These are phyloP conservation scores for Oryza glaberrima DNA, from an alignment of 176 grass and related monocot genomes.

Conservation along the genomic window DNA sequence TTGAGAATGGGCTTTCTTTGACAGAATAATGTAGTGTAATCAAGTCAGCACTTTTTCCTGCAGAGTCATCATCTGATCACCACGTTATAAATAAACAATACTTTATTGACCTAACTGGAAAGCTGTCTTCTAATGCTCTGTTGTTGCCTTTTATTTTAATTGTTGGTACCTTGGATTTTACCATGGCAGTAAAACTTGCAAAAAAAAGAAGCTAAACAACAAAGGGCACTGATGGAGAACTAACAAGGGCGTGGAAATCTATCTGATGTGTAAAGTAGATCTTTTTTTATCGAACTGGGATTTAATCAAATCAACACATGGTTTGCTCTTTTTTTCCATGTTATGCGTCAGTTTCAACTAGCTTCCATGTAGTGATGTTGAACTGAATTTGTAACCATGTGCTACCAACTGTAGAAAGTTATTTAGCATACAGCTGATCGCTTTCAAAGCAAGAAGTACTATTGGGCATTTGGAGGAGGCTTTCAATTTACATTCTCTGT, in stretches of 20 bases:
- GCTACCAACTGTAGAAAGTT: constrained; percentile 16
- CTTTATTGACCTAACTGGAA: constrained; percentile 21
- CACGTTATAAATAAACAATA: constrained; percentile 23
- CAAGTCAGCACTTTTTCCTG: constrained; percentile 31
- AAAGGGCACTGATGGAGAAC: not conserved
- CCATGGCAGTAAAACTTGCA: not conserved
- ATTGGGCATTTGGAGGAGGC: constrained; percentile 7
- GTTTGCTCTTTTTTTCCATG: constrained; percentile 6
- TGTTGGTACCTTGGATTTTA: constrained; percentile 18
- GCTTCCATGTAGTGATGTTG: not conserved
- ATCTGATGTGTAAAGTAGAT: constrained; percentile 30
- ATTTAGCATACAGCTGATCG: not conserved
- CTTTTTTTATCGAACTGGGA: constrained; percentile 1
- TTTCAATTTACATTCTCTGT: constrained; percentile 8
- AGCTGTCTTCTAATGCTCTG: not conserved
- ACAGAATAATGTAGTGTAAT: constrained; percentile 36
- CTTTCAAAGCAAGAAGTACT: not conserved
- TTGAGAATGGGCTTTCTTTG: constrained; percentile 26
- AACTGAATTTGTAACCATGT: constrained; percentile 29
- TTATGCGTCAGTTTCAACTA: constrained; percentile 17
- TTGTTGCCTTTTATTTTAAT: not conserved
- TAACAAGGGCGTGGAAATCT: constrained; percentile 7
- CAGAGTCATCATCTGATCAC: constrained; percentile 45
- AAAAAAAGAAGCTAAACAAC: not conserved
- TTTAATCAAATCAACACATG: not conserved